phyloP scores from a whole-genome alignment of 768 basidiomycete species.

The Podaxis rugospora region DNA sequence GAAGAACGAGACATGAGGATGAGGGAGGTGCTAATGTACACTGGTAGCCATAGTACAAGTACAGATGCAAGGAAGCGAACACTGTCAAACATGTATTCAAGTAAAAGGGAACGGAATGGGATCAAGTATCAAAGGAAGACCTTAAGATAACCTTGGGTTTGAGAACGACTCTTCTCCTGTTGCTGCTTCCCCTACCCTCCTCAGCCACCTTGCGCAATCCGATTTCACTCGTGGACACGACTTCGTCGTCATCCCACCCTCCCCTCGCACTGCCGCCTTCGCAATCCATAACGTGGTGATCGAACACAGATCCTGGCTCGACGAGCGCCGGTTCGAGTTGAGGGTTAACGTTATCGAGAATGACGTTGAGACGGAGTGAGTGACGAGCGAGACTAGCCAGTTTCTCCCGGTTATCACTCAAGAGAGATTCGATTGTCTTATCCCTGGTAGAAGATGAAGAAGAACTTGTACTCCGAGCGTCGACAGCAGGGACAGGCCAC shows the following conservation, averaged over 20 bases:
- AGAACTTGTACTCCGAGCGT: neutral
- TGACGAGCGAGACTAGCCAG: conserved; percentile 26
- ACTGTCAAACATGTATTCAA: neutral
- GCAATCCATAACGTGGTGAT: conserved; percentile 26
- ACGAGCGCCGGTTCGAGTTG: conserved; percentile 24
- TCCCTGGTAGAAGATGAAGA: conserved; percentile 10
- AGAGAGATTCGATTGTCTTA: conserved; percentile 7
- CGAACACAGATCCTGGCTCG: conserved; percentile 23
- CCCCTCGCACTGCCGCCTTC: conserved; percentile 12
- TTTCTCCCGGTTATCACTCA: conserved; percentile 13
- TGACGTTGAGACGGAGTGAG: conserved; percentile 18
- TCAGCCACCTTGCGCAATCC: conserved; percentile 20
- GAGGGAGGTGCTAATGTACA: neutral
- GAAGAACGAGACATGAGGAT: neutral
- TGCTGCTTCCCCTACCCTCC: neutral
- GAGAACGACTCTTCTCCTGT: conserved; percentile 7
- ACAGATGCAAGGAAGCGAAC: neutral
- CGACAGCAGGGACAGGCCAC: neutral
- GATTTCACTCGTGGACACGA: conserved; percentile 28
- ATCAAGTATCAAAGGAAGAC: conserved; percentile 3
- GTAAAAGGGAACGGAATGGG: neutral
- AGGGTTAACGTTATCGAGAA: conserved; percentile 17
- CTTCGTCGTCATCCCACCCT: conserved; percentile 12
- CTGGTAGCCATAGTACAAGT: neutral
- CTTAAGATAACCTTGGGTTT: conserved; percentile 16